Evolutionary conservation across 495 filamentous ascomycete genomes (phyloP).

Genomic region (Lichenothelia convexa): DNA sequence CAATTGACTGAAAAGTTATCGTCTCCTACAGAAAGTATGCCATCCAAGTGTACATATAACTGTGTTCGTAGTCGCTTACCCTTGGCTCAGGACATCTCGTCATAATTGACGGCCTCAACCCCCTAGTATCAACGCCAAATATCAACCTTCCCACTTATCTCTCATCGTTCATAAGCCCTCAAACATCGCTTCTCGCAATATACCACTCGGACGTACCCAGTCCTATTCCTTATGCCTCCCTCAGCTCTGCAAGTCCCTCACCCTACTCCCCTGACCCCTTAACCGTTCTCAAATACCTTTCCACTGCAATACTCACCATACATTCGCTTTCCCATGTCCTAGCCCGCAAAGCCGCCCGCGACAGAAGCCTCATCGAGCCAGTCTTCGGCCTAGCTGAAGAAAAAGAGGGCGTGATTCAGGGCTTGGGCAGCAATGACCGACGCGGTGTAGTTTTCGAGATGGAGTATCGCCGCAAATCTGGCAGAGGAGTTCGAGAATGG

Average conservation of each 20-base stretch:
- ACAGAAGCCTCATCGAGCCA: constrained; percentile 51
- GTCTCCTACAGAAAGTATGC: too few relatives aligned
- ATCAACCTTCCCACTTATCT: constrained; percentile 34
- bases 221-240: neutral
- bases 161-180: constrained; percentile 28
- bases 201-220: constrained; percentile 50
- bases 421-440: constrained; percentile 29
- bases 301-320: constrained; percentile 45
- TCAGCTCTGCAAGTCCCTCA: constrained; percentile 12
- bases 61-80: too few relatives aligned
- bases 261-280: constrained; percentile 52
- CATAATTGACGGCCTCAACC: constrained; percentile 44
- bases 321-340: constrained; percentile 53
- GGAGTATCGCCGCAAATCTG: constrained; percentile 67
- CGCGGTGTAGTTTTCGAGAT: constrained; percentile 61
- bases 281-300: constrained; percentile 39
- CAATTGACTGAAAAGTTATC: too few relatives aligned
- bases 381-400: constrained; percentile 59
- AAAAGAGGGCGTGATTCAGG: constrained; percentile 53
- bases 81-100: constrained; percentile 24
- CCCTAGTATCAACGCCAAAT: constrained; percentile 23
- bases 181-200: constrained; percentile 37
- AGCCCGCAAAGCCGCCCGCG: constrained; percentile 43
- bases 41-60: too few relatives aligned
- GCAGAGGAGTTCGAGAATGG: constrained; percentile 55